phyloP scores from a whole-genome alignment of 371 early-diverging fungal genomes.

The Nematocida sp. region DNA sequence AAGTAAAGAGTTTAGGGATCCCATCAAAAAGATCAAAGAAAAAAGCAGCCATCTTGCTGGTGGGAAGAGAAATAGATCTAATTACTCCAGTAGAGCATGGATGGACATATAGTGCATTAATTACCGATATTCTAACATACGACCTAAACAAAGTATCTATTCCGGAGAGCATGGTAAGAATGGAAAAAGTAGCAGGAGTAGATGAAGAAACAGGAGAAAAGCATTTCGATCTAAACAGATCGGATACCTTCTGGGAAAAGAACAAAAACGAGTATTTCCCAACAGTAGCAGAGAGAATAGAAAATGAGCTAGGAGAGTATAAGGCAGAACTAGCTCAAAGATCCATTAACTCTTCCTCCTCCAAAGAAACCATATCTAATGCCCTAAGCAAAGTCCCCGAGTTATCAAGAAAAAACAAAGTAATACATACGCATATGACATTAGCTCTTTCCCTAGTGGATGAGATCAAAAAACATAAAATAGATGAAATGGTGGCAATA shows the following conservation, averaged over 20 bases:
- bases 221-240: slow-evolving; percentile 78
- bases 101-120: slow-evolving; percentile 90
- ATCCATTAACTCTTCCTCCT: slow-evolving; percentile 54
- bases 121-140: slow-evolving; percentile 87
- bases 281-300: slow-evolving; percentile 76
- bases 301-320: slow-evolving; percentile 63
- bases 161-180: slow-evolving; percentile 52
- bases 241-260: slow-evolving; percentile 81
- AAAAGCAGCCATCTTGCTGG: slow-evolving; percentile 74
- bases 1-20: slow-evolving; percentile 3
- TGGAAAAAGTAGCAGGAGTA: background rate
- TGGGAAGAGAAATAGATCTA: slow-evolving; percentile 88
- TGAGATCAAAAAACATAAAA: slow-evolving; percentile 80
- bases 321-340: slow-evolving; percentile 66
- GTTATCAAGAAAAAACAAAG: slow-evolving; percentile 83
- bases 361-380: slow-evolving; percentile 68
- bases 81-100: slow-evolving; percentile 84
- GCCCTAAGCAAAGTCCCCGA: slow-evolving; percentile 87
- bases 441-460: slow-evolving; percentile 84
- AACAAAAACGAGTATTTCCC: slow-evolving; percentile 88
- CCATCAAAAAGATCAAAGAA: slow-evolving; percentile 23
- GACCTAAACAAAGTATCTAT: slow-evolving; percentile 75
- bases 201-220: slow-evolving; percentile 63
- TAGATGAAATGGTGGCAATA: slow-evolving; percentile 84
- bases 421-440: slow-evolving; percentile 93